Percentiles rank a stretch among this genome's conserved stretches.
These are phyloP conservation scores for Umbilicus rupestris DNA, from an alignment of 164 flowering plant species.

Conservation along the genomic window DNA sequence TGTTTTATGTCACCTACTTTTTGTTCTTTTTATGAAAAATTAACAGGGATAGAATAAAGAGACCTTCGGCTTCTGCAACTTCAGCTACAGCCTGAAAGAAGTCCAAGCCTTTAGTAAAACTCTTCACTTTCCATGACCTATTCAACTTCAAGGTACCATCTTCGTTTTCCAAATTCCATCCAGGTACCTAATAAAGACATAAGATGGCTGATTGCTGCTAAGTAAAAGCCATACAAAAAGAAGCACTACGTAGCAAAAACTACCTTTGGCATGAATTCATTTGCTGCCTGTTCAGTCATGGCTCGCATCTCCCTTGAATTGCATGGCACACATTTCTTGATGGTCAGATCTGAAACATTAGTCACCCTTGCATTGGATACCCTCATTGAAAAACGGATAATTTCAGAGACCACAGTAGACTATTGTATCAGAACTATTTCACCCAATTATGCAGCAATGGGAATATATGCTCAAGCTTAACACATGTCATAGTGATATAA, in stretches of 20 bases:
- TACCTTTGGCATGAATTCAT: slow-evolving; percentile 47
- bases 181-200: slow-evolving; percentile 47
- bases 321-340: slow-evolving; percentile 91
- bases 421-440: background rate
- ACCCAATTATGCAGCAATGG: background rate
- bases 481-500: background rate
- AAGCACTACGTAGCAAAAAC: background rate
- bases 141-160: slow-evolving; percentile 51
- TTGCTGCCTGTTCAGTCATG: slow-evolving; percentile 73
- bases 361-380: background rate
- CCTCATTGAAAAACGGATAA: background rate
- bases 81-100: slow-evolving; percentile 68
- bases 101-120: slow-evolving; percentile 78
- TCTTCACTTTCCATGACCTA: slow-evolving; percentile 75
- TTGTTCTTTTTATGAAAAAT: no score
- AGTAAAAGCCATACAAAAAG: background rate
- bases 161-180: slow-evolving; percentile 69
- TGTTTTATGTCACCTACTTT: background rate
- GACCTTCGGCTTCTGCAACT: slow-evolving; percentile 96
- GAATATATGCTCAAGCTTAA: background rate
- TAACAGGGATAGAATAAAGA: background rate
- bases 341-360: slow-evolving; percentile 40
- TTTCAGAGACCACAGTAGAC: background rate
- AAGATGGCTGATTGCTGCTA: background rate
- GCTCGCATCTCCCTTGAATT: slow-evolving; percentile 55